Evolutionary conservation across 2,329 filamentous ascomycete genomes (phyloP).

Genomic region (Pseudogymnoascus sp.): DNA sequence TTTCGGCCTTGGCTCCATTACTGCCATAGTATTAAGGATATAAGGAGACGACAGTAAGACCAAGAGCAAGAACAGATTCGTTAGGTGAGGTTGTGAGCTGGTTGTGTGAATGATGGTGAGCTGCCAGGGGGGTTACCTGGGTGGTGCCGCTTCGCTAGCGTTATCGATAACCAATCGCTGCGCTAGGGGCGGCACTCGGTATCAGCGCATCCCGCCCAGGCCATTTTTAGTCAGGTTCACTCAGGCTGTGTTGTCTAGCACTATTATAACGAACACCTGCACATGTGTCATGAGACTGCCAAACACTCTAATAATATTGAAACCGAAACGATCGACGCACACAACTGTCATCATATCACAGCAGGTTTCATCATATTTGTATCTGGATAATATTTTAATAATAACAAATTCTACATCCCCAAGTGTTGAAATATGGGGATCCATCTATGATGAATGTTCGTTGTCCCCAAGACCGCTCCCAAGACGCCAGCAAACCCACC

Average conservation of each 20-base stretch:
- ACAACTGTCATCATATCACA: neutral
- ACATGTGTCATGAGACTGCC: neutral
- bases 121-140: conserved; percentile 5
- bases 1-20: neutral
- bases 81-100: conserved; percentile 6
- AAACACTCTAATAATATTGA: neutral
- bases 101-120: conserved; percentile 4
- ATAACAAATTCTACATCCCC: neutral
- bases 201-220: neutral
- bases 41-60: neutral
- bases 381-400: neutral
- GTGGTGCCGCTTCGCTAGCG: conserved; percentile 5
- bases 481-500: conserved; percentile 1
- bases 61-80: neutral
- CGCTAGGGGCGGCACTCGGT: conserved; percentile 1
- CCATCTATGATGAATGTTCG: neutral
- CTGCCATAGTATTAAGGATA: neutral
- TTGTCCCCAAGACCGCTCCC: neutral
- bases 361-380: neutral
- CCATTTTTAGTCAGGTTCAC: neutral
- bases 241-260: neutral
- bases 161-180: conserved; percentile 9
- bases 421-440: conserved; percentile 6
- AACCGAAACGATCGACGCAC: neutral
- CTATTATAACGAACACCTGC: neutral